Base-by-base conservation (phyloP, 1,139 yeast species). In the Saccharomyces hybrid region DNA sequence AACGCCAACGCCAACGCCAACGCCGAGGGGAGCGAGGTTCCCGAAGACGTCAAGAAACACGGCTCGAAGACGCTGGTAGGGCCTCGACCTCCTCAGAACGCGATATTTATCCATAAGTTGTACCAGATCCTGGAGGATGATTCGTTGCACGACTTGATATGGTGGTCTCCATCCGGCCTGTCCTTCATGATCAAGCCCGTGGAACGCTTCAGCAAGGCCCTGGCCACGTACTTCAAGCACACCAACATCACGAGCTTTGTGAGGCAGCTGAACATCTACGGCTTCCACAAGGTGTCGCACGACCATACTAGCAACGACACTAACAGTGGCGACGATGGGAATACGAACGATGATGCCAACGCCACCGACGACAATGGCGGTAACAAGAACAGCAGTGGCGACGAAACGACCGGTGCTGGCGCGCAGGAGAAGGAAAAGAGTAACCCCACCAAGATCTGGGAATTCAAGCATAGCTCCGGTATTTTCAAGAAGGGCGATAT, bases 211-310 rank as follows among this genome's bases (percentile, higher is more conserved):
- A 76, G 82, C 55, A 77, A 78, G 63, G 85, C 80, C 20, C 69
- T 83, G 55, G 75, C 85, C 5, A 80, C 75, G 52, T 86, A 84
- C 69, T 86, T 86, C 71, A 86, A 86, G 66, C 93, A 86, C 67
- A 84, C 88, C 47, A 86, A 86, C 65, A 84, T 85, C 52, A 88
- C 91, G 0, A 82, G 88, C n/a, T 86, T 86, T 68, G 87, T 86
- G 27, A 77, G 93, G 54, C 93, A 86, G 64, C 67, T 86, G 56
- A 86, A 86, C 70, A 86, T 86, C 88, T 86, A 86, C 66, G 93
- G 68, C 11, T 72, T 72, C 59, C 91, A 86, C 66, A 86, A 86
- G 68, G 88, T 85, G 16, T 76, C 78, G 55, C 79, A 76, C 57
- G 69, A 66, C 30, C 70, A 69, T 53, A 66, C 47, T 47, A 54